phyloP scores from a whole-genome alignment of 495 filamentous ascomycete genomes.

The Penicillium bovifimosum region DNA sequence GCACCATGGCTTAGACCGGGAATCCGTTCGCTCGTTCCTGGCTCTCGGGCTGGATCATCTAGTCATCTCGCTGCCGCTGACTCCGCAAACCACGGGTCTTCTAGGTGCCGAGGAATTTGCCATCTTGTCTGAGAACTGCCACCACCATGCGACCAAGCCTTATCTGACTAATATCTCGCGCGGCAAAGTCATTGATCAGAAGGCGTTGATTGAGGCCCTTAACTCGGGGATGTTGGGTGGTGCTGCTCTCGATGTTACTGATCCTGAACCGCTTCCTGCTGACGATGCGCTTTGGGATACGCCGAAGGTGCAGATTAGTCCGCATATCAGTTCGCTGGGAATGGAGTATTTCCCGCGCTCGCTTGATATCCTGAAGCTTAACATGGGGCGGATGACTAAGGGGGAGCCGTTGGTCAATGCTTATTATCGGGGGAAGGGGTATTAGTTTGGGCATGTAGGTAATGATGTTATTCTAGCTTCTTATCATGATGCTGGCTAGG shows the following conservation, averaged over 20 bases:
- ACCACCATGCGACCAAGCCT: conserved; percentile 17
- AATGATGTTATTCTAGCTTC: no score
- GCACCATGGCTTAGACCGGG: conserved; percentile 62
- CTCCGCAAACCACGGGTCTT: conserved; percentile 57
- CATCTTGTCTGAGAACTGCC: conserved; percentile 48
- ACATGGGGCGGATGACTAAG: conserved; percentile 52
- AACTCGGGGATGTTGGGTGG: conserved; percentile 49
- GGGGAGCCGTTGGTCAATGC: conserved; percentile 63
- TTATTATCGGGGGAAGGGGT: conserved; percentile 51
- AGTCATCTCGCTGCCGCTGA: conserved; percentile 70
- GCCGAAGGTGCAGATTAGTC: conserved; percentile 70
- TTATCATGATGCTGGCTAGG: no score
- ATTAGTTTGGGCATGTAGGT: conserved; percentile 12
- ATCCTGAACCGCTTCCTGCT: conserved; percentile 72
- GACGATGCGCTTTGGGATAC: conserved; percentile 68
- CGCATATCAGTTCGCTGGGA: conserved; percentile 67
- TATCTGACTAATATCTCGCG: conserved; percentile 72
- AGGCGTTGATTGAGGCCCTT: conserved; percentile 56
- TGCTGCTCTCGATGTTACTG: conserved; percentile 78
- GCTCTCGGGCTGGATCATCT: conserved; percentile 66
- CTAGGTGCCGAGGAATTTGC: conserved; percentile 61
- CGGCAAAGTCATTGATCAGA: conserved; percentile 65
- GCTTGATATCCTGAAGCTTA: conserved; percentile 55
- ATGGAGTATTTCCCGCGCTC: conserved; percentile 54
- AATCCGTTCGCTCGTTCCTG: conserved; percentile 60